Evolutionary conservation across 495 filamentous ascomycete species (phyloP).

Genomic region (Articulospora tetracladia): DNA sequence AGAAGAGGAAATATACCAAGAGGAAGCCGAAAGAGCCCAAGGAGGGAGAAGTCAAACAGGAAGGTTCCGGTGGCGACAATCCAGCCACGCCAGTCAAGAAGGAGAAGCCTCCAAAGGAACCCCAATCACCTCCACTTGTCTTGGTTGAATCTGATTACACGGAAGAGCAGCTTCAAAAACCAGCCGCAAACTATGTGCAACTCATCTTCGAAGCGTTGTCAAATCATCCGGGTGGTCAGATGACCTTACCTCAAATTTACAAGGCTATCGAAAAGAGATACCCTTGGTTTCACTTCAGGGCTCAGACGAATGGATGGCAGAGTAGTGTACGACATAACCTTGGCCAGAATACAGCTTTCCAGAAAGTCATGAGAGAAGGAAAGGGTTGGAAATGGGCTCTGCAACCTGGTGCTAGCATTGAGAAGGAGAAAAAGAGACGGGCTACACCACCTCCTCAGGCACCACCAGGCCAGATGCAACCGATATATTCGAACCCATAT

Average conservation of each 20-base stretch:
- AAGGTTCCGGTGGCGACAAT: slow-evolving; percentile 39
- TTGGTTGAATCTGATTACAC: slow-evolving; percentile 76
- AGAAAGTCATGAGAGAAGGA: slow-evolving; percentile 72
- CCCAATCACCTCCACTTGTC: slow-evolving; percentile 66
- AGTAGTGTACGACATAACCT: slow-evolving; percentile 96
- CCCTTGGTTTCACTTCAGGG: slow-evolving; percentile 83
- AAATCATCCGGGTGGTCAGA: slow-evolving; percentile 60
- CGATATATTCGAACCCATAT: slow-evolving; percentile 20
- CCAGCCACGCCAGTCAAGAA: slow-evolving; percentile 52
- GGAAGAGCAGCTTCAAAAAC: slow-evolving; percentile 80
- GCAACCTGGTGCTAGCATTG: slow-evolving; percentile 58
- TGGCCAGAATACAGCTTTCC: slow-evolving; percentile 82
- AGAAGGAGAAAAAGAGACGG: slow-evolving; percentile 65
- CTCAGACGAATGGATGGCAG: slow-evolving; percentile 86
- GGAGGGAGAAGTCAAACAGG: slow-evolving; percentile 42
- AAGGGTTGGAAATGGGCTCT: slow-evolving; percentile 71
- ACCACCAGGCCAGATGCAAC: slow-evolving; percentile 18
- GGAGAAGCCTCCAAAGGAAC: slow-evolving; percentile 56
- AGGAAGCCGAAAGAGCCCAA: slow-evolving; percentile 60
- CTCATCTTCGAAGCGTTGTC: slow-evolving; percentile 87
- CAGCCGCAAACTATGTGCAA: slow-evolving; percentile 80
- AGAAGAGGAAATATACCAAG: slow-evolving; percentile 78
- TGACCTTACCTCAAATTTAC: slow-evolving; percentile 93
- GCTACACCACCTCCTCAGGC: slow-evolving; percentile 46
- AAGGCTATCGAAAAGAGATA: slow-evolving; percentile 81